Evolutionary conservation across 2,329 filamentous ascomycete species (phyloP), one percentile per base, ranked within the genome.

Genomic region (Graphilbum ipis-grandicollis): DNA sequence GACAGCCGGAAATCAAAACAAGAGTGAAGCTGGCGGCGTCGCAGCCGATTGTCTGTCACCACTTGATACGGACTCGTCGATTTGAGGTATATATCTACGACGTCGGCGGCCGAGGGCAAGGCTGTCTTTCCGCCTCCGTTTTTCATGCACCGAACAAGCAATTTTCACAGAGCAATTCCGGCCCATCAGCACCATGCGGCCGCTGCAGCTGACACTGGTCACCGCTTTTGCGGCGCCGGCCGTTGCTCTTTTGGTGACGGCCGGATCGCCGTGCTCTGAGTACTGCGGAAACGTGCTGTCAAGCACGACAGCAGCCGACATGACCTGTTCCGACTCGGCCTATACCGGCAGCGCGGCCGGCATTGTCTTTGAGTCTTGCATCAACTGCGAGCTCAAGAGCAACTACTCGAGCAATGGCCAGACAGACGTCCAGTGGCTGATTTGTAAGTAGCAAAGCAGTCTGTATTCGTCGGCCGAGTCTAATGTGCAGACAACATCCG

Each of bases 401-500:
- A 51, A 53, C 5, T 71, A 63, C 44, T 46, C 36, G n/a, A 18
- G 52, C 2, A 52, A 46, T 6, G 48, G 54, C 15, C 45, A 62
- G 39, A 65, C 69, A 1, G 72, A 78, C 45, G 52, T 66, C 10
- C 57, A 70, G 43, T 64, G 58, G 42, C 54, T 64, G 35, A 52
- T 76, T 14, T 76, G 71, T 75, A 53, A 46, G 69, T 58, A n/a
- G n/a, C n/a, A n/a, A n/a, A n/a, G n/a, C n/a, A n/a, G n/a, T n/a
- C n/a, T n/a, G n/a, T n/a, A n/a, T n/a, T n/a, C n/a, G n/a, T n/a
- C n/a, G n/a, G n/a, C n/a, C n/a, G n/a, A n/a, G n/a, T n/a, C n/a
- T n/a, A n/a, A n/a, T 28, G 10, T 21, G 2, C 29, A 75, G 70
- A 74, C 43, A 76, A 76, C 44, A 44, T 75, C 36, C 61, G 72